Evolutionary conservation across 176 grass and related monocot species (phyloP), one percentile per base, ranked within the genome.

Genomic region (Triticum urartu): DNA sequence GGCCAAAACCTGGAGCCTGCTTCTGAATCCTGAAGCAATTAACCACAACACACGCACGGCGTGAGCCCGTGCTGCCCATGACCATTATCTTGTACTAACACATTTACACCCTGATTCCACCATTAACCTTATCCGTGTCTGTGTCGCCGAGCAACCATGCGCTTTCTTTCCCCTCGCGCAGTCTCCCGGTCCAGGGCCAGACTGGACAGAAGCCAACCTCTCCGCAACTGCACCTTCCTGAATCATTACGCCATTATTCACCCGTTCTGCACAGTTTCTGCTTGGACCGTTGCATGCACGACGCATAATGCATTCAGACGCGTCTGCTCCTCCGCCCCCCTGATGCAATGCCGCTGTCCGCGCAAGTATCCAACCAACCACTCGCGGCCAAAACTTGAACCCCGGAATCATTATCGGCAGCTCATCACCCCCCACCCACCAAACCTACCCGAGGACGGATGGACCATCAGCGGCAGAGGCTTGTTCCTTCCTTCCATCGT

Each of bases 341-440:
- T 42, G 30, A 21, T 79, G 50, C 30, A 65, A 47, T 17, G n/a
- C n/a, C 35, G n/a, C n/a, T 47, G 13, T 61, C 63, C n/a, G 60
- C 79, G 17, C 77, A 50, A 14, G 42, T 45, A 48, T 48, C 12
- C 11, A 71, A 30, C 39, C 38, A 75, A 75, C 12, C 9, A 28
- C 36, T 67, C 24, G 6, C 70, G 48, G 35, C 61, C 62, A 72
- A 75, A 68, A 43, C 43, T 34, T 34, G 65, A 68, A 54, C 20
- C 22, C 59, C 4, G 28, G 60, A 89, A 77, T 52, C 32, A 62
- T 86, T 54, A 63, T 77, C 26, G 59, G 64, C 26, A 72, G 68
- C 12, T 80, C 5, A 42, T 45, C 82, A 62, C 40, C 43, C 17
- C n/a, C 24, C 82, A 81, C 68, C 38, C 32, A 26, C 45, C 72